Evolutionary conservation across 2,329 filamentous ascomycete genomes (phyloP).

Genomic region (Thelonectria olida): DNA sequence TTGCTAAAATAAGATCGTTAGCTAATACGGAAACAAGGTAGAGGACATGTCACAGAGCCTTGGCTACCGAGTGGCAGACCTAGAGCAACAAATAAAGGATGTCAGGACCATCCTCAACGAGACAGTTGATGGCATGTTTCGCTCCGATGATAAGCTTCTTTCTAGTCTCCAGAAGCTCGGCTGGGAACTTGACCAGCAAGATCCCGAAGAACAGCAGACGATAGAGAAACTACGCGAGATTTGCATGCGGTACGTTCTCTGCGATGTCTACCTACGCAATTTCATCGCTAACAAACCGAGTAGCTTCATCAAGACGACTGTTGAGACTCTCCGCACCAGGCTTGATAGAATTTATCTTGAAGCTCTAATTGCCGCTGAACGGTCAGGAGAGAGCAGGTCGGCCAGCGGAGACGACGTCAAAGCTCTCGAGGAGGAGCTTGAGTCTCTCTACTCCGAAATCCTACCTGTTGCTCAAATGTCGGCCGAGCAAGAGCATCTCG

Average conservation of each 20-base stretch:
- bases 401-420: conserved; percentile 53
- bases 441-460: conserved; percentile 75
- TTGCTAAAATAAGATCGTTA: background rate
- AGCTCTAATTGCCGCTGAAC: conserved; percentile 46
- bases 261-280: background rate
- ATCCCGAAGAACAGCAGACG: conserved; percentile 60
- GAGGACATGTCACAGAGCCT: conserved; percentile 58
- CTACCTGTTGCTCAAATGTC: conserved; percentile 76
- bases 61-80: conserved; percentile 56
- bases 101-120: conserved; percentile 57
- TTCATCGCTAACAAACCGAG: conserved; percentile 16
- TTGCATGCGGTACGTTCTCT: conserved; percentile 57
- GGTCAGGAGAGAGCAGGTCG: conserved; percentile 37
- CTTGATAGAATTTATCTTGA: conserved; percentile 67
- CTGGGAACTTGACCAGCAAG: conserved; percentile 64
- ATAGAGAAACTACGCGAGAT: conserved; percentile 67
- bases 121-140: conserved; percentile 59
- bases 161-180: conserved; percentile 73
- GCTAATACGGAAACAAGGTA: conserved; percentile 47
- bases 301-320: conserved; percentile 65
- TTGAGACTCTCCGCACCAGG: conserved; percentile 62
- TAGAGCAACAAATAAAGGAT: conserved; percentile 60
- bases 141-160: conserved; percentile 72
- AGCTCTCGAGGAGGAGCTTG: conserved; percentile 70
- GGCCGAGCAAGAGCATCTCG: conserved; percentile 72